These are phyloP conservation scores for Colletotrichum sp. DNA, from an alignment of 2,329 filamentous ascomycete genomes.

Conservation along the genomic window DNA sequence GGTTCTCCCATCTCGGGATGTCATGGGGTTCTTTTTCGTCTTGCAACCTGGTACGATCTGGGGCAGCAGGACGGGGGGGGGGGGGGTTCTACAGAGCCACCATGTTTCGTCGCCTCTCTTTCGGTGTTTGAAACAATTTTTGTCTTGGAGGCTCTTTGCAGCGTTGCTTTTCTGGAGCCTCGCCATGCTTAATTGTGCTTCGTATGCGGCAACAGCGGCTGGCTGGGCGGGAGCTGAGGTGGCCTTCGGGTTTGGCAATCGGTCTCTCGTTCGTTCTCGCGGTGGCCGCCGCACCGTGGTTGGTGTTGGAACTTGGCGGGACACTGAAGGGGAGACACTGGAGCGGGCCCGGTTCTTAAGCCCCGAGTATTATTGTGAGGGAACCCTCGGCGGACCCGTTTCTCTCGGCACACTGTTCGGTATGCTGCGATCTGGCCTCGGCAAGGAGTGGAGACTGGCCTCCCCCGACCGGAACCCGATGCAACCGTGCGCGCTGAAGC, in stretches of 20 bases:
- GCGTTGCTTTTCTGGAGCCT: neutral
- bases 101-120: constrained; percentile 14
- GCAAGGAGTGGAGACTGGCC: neutral
- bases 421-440: neutral
- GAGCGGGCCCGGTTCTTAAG: neutral
- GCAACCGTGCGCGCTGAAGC: neutral
- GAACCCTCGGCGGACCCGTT: neutral
- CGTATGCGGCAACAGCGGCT: neutral
- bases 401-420: neutral
- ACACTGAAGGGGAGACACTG: neutral
- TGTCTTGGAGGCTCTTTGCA: constrained; percentile 13
- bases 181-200: neutral
- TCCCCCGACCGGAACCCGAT: neutral
- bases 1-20: neutral
- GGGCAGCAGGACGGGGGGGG: neutral
- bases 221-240: neutral
- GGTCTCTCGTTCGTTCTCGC: constrained; percentile 1
- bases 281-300: neutral
- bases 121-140: constrained; percentile 14
- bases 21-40: neutral
- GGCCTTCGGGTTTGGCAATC: neutral
- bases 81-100: neutral
- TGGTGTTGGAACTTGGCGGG: neutral
- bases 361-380: neutral
- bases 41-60: neutral